Base-by-base conservation (phyloP, 208 protist genomes). In the Jaenimonas drosophilae region DNA sequence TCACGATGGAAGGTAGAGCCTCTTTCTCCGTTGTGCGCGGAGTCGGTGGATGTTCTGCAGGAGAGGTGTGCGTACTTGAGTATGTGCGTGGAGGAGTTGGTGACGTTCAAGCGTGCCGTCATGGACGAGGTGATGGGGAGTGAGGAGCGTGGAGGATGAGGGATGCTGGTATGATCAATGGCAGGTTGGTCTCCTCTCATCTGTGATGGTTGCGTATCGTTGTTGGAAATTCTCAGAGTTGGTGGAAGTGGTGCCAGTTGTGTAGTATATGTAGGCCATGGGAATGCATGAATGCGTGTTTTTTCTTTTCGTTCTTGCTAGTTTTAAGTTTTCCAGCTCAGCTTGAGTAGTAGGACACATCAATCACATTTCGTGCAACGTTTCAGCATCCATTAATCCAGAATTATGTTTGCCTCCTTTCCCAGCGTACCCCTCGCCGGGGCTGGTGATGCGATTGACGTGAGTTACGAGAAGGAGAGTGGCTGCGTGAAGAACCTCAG, bases 401-500 rank as follows among this genome's bases (percentile, higher is more conserved):
- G 36, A 1, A 56, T 14, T 24, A 84, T 84, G 75, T 72, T 61
- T 55, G 53, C 59, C 33, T 58, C 70, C 27, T 79, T 68, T 29
- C 70, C 75, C 3, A 49, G 49, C 3, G 43, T 84, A 1, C 62
- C 61, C 21, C 40, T 84, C 34, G 61, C 64, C 19, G 39, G 59
- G 31, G 43, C 16, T n/a, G 52, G 55, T 34, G 39, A 47, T 2
- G 29, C 43, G 16, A 58, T 76, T 46, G 60, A 75, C 46, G 34
- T 53, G 26, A 28, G 50, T 5, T 46, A 49, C 29, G 58, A 84
- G 11, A 39, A 63, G 14, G 44, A 46, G n/a, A 45, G 70, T 7
- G 67, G 59, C 19, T 61, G 63, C 48, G 62, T 69, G n/a, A 46
- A 42, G 16, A 26, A 55, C 30, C 46, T 69, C 7, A 43, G 56